Conservation (phyloP, 257 asterid genomes). For the Primulina huaijiensis region DNA sequence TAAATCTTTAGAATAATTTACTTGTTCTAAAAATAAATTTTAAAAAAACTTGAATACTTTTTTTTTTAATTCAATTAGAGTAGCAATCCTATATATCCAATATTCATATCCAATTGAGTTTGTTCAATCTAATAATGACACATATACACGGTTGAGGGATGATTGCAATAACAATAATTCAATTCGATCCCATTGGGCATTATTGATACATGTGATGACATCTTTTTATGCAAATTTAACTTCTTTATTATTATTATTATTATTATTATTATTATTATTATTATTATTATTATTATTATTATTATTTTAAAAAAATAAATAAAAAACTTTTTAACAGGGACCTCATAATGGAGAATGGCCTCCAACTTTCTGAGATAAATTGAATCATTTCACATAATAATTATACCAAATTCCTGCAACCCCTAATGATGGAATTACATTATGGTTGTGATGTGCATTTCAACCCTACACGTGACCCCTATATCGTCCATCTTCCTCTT, state of each 20-base stretch:
- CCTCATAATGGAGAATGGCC: conserved; percentile 1
- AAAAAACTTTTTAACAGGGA: neutral
- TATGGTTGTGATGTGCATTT: conserved; percentile 28
- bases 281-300: neutral
- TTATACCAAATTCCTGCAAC: conserved; percentile 37
- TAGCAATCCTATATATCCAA: too few relatives aligned
- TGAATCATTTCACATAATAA: conserved; percentile 47
- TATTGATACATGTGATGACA: neutral
- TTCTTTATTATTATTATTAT: neutral
- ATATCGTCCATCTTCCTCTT: neutral
- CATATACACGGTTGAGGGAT: neutral
- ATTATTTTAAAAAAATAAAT: neutral
- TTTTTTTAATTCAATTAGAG: too few relatives aligned
- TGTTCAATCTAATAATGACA: neutral
- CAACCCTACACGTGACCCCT: conserved; percentile 46
- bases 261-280: neutral
- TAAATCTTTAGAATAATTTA: too few relatives aligned
- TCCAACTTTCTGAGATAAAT: conserved; percentile 34
- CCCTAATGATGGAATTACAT: conserved; percentile 42
- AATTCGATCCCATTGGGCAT: neutral
- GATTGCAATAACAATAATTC: neutral
- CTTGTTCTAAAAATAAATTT: too few relatives aligned
- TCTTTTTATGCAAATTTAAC: neutral
- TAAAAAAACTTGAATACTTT: too few relatives aligned
- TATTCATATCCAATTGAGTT: neutral